Evolutionary conservation across 2,329 filamentous ascomycete genomes (phyloP).

Genomic region (Diaporthe aspalathi): DNA sequence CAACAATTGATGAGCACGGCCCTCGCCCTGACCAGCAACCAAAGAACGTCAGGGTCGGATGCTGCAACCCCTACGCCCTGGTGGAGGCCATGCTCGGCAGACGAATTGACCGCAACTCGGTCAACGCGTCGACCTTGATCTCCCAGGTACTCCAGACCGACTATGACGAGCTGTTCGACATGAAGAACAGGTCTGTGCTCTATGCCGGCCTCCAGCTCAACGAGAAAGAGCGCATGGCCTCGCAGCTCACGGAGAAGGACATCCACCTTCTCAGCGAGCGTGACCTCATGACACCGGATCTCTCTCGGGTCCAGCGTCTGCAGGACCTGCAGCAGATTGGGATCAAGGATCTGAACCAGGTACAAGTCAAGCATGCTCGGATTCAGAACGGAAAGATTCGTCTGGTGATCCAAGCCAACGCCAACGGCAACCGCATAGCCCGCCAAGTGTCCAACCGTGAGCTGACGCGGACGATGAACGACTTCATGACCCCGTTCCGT

Average conservation of each 20-base stretch:
- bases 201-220: slow-evolving; percentile 56
- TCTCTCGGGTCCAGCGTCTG: slow-evolving; percentile 52
- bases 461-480: slow-evolving; percentile 55
- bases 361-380: slow-evolving; percentile 53
- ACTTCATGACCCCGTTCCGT: slow-evolving; percentile 54
- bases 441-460: slow-evolving; percentile 52
- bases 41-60: slow-evolving; percentile 53
- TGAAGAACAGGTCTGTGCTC: slow-evolving; percentile 56
- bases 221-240: slow-evolving; percentile 51
- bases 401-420: slow-evolving; percentile 51
- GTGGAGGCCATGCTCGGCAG: slow-evolving; percentile 57
- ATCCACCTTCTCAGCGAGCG: slow-evolving; percentile 55
- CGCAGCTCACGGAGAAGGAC: slow-evolving; percentile 52
- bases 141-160: slow-evolving; percentile 58
- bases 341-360: slow-evolving; percentile 51
- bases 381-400: slow-evolving; percentile 59
- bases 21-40: slow-evolving; percentile 48
- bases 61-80: slow-evolving; percentile 58
- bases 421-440: slow-evolving; percentile 44
- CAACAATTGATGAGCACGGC: slow-evolving; percentile 45
- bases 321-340: slow-evolving; percentile 55
- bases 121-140: slow-evolving; percentile 49
- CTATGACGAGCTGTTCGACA: slow-evolving; percentile 60
- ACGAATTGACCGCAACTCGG: slow-evolving; percentile 50
- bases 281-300: slow-evolving; percentile 56